Evolutionary conservation across 345 rosid species (phyloP).

Genomic region (Anastatica hierochuntica): DNA sequence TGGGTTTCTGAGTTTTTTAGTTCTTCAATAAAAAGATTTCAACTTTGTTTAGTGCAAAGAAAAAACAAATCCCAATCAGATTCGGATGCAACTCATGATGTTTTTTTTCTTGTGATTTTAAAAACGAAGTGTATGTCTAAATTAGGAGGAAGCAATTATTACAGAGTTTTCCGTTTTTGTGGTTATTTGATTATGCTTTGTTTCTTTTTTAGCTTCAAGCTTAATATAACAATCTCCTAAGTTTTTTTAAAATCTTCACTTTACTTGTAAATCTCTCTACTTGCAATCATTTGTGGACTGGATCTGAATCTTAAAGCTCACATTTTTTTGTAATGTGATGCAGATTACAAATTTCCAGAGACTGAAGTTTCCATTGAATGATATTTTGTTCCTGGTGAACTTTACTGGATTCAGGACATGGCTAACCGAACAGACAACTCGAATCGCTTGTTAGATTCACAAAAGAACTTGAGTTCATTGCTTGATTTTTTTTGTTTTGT

Average conservation of each 20-base stretch:
- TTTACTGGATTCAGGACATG: conserved; percentile 25
- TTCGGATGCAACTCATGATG: too few species aligned
- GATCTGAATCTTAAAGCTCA: conserved; percentile 16
- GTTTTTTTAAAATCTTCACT: background rate
- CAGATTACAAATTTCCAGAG: conserved; percentile 11
- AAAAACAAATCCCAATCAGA: too few species aligned
- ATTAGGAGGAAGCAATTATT: background rate
- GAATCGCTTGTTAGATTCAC: conserved; percentile 17
- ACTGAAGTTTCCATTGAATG: conserved; percentile 4
- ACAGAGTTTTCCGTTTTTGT: background rate
- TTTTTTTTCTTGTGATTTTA: too few species aligned
- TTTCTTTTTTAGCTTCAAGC: conserved; percentile 8
- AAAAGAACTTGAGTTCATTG: too few species aligned
- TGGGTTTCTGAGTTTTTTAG: too few species aligned
- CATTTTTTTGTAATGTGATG: conserved; percentile 8
- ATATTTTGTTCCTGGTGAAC: too few species aligned
- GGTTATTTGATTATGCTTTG: background rate
- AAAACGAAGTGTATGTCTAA: background rate
- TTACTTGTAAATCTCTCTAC: background rate
- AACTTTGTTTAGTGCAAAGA: too few species aligned
- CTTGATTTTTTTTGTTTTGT: too few species aligned
- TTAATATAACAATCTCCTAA: background rate
- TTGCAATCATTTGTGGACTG: background rate
- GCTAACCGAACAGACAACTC: conserved; percentile 24
- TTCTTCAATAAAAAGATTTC: too few species aligned